Evolutionary conservation across 495 filamentous ascomycete species (phyloP).

Genomic region (Monascus purpureus): DNA sequence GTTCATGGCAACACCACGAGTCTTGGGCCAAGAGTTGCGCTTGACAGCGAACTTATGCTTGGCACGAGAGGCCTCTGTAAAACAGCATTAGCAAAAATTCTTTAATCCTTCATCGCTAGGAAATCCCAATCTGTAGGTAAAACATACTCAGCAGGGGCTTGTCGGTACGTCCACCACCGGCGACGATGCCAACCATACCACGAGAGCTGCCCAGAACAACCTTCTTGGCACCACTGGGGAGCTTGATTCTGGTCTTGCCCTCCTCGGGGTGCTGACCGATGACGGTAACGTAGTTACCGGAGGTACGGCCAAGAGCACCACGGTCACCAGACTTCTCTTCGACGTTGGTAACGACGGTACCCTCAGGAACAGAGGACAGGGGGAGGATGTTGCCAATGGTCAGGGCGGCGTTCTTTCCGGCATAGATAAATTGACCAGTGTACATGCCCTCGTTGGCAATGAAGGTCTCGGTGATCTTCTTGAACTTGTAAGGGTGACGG

Average conservation of each 20-base stretch:
- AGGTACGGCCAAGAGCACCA: constrained; percentile 87
- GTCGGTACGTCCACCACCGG: constrained; percentile 97
- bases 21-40: constrained; percentile 99
- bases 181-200: constrained; percentile 99
- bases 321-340: constrained; percentile 98
- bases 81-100: constrained; percentile 2
- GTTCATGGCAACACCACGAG: constrained; percentile 99
- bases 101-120: not conserved
- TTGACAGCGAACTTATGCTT: constrained; percentile 99
- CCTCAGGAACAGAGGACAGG: constrained; percentile 85
- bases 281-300: constrained; percentile 97
- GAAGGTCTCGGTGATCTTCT: constrained; percentile 87
- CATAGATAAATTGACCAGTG: constrained; percentile 99
- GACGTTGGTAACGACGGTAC: constrained; percentile 96
- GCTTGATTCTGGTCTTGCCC: constrained; percentile 98
- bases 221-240: constrained; percentile 98
- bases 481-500: constrained; percentile 86
- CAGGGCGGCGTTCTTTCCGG: constrained; percentile 92
- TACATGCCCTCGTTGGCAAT: constrained; percentile 99
- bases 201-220: constrained; percentile 78
- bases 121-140: constrained; percentile 1
- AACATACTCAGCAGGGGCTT: constrained; percentile 84
- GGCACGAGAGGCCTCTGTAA: constrained; percentile 81
- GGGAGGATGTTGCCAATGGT: constrained; percentile 96
- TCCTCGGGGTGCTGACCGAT: constrained; percentile 98